Evolutionary conservation across 345 rosid species (phyloP), one percentile per base, ranked within the genome.

Genomic region (Sonneratia alba): DNA sequence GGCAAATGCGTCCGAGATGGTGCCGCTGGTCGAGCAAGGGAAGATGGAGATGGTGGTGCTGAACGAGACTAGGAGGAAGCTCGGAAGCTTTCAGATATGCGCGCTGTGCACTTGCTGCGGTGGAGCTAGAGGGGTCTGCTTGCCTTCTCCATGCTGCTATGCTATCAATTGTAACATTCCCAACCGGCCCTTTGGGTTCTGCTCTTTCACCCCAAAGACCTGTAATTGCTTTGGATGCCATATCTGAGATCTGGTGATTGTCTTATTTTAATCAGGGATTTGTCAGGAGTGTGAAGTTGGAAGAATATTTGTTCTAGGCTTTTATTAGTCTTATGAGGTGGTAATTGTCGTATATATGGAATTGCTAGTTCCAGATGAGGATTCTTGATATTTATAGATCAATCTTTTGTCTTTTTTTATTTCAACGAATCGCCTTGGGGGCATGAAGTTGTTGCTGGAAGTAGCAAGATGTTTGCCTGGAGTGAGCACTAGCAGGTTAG

Each of bases 101-200:
- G 95, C 94, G 57, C 81, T 87, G 36, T 94, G 98, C 77, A 94
- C 98, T 71, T 94, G 98, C 83, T 94, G 98, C 73, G 97, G 96
- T 38, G 97, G 96, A 73, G 80, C 94, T 62, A 88, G 78, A 75
- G 89, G 97, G 11, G 66, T 86, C 69, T 94, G 98, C 73, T 76
- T 94, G 79, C 89, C 93, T 21, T 87, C 96, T 22, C 97, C 98
- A 45, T 94, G 98, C 80, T 94, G 98, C 83, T 94, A 81, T 79
- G 97, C 97, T 32, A 91, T 94, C 85, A 91, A 90, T 69, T 94
- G 98, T 93, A 94, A 91, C 82, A 94, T 94, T 49, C 98, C 98
- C 19, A 91, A 94, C 73, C 85, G 91, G 77, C 98, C 98, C 62
- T 94, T 89, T 75, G 98, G 98, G 63, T 94, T 87, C 83, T 94